A percentile compares a stretch with the other conserved stretches of the same genome.
These are phyloP conservation scores for Ramalina peruviana DNA, from an alignment of 495 filamentous ascomycete species.

Conservation along the genomic window DNA sequence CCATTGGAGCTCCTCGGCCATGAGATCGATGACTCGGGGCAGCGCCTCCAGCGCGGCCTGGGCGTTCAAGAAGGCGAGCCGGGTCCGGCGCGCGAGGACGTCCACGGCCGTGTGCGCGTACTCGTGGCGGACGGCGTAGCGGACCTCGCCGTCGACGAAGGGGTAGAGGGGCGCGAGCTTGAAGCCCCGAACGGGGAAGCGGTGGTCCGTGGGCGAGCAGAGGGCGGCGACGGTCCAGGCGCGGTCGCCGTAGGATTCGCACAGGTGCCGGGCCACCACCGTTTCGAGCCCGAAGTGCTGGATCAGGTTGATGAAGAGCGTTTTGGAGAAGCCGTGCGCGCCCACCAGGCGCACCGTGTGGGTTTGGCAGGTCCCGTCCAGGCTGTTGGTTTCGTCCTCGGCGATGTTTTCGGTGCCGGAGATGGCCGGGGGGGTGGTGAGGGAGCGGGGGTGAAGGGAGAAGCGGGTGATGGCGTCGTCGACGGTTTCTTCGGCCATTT, in stretches of 20 bases:
- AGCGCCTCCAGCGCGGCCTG: constrained; percentile 88
- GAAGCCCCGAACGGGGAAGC: constrained; percentile 79
- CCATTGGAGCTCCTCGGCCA: constrained; percentile 83
- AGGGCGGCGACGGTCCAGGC: constrained; percentile 90
- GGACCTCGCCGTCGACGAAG: constrained; percentile 91
- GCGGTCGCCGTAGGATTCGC: constrained; percentile 81
- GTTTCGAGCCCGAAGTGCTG: constrained; percentile 95
- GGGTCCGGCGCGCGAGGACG: constrained; percentile 73
- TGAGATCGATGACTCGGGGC: constrained; percentile 80
- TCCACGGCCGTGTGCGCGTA: constrained; percentile 92
- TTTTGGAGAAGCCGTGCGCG: constrained; percentile 88
- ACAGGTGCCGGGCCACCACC: constrained; percentile 84
- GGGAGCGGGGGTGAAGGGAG: constrained; percentile 46
- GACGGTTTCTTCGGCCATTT: constrained; percentile 96
- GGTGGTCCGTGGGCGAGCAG: constrained; percentile 62
- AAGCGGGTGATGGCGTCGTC: constrained; percentile 77
- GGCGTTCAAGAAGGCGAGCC: constrained; percentile 87
- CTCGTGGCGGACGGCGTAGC: constrained; percentile 81
- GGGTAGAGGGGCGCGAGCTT: constrained; percentile 76
- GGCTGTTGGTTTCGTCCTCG: constrained; percentile 53
- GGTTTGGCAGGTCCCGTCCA: constrained; percentile 83
- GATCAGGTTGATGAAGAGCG: constrained; percentile 95
- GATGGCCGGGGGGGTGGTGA: constrained; percentile 54
- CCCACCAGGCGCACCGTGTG: constrained; percentile 82
- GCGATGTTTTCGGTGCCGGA: constrained; percentile 56